Evolutionary conservation across 768 basidiomycete species (phyloP), one percentile per base, ranked within the genome.

Genomic region (Pleurotus cornucopiae): DNA sequence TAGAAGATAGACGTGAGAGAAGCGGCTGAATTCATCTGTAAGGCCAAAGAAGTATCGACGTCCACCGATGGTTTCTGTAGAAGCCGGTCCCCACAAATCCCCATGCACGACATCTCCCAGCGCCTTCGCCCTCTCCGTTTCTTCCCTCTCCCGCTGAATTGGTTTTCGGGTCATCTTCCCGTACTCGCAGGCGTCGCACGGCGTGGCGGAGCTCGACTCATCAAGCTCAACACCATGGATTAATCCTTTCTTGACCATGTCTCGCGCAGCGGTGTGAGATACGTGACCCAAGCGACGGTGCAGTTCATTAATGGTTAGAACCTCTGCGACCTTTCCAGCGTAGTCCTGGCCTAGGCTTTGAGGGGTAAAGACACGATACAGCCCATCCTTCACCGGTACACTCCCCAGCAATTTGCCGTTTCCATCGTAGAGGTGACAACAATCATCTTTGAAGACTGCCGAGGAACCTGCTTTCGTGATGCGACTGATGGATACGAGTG

Each of bases 41-140:
- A 69, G 72, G 0, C 63, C 64, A 4, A 69, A 41, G 39, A 64
- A 72, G 51, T 76, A 76, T 1, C 40, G 25, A 5, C 57, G 40
- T n/a, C 62, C 60, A 0, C 61, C 56, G 0, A 65, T 39, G 0
- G 40, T 70, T 14, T 54, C 49, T 0, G 66, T 51, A 0, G 59
- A 61, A 0, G 70, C 65, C 4, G 71, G 75, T 13, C 74, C 73
- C 73, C 76, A 78, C 1, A 79, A 16, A 57, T 78, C 69, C 0
- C 66, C 61, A 59, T 76, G 68, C 4, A 76, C 40, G 14, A 57
- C 30, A 6, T 61, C 57, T 9, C 61, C 57, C 54, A 62, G 57
- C 5, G 47, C 46, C 14, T 12, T 26, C 5, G 60, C 52, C 26
- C 45, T 34, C 34, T 49, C 34, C 6, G 47, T 55, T 46, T 60